Percentiles rank a stretch among this genome's conserved stretches.
Conservation (phyloP, 805 yeast species). For the Citeromyces matritensis region DNA sequence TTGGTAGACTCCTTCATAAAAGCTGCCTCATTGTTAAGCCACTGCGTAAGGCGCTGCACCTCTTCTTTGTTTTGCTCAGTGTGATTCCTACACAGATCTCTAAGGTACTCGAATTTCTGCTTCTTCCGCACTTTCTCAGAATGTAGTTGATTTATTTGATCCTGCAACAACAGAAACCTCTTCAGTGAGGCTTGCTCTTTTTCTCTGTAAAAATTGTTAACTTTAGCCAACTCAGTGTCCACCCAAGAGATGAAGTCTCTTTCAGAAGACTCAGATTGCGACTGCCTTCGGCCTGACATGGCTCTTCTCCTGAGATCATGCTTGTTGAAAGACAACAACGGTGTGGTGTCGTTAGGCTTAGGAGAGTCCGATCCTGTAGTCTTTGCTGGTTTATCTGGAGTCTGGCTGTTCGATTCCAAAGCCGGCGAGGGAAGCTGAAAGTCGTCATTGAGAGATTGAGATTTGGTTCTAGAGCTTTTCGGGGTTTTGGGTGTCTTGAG, state of each 20-base stretch:
- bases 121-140: constrained; percentile 27
- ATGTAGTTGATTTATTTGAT: constrained; percentile 49
- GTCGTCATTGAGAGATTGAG: too few species aligned
- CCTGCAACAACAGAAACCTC: constrained; percentile 46
- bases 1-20: constrained; percentile 6
- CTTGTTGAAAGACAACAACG: neutral
- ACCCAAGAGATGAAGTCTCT: constrained; percentile 52
- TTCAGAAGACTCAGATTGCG: constrained; percentile 6
- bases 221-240: constrained; percentile 40
- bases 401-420: neutral
- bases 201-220: constrained; percentile 43
- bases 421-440: constrained; percentile 1
- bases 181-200: constrained; percentile 47
- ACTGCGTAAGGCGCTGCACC: neutral
- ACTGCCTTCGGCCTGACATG: neutral
- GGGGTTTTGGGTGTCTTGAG: too few species aligned
- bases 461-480: too few species aligned
- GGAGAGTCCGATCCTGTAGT: neutral
- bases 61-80: neutral
- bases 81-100: neutral
- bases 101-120: constrained; percentile 5
- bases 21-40: constrained; percentile 3
- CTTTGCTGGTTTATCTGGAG: neutral
- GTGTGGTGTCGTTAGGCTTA: neutral
- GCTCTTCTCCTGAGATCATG: too few species aligned